Percentiles rank a stretch among this genome's conserved stretches.
These are phyloP conservation scores for Alnus rubra DNA, from an alignment of 306 rosid species.

Conservation along the genomic window DNA sequence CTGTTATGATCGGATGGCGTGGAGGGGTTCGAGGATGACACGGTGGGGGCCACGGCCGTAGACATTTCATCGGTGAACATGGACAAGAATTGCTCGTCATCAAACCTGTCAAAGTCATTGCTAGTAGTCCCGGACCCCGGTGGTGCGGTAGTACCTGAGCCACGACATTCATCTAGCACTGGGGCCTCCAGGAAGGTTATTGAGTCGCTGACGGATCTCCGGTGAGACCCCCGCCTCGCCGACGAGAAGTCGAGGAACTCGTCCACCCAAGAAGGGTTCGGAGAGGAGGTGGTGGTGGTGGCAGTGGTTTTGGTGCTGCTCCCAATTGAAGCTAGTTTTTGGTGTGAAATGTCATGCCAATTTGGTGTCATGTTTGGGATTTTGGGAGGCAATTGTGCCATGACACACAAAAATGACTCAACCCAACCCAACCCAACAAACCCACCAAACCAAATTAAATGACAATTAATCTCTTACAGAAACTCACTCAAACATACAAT, in stretches of 20 bases:
- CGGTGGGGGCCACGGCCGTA: slow-evolving; percentile 25
- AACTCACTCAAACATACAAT: slow-evolving; percentile 6
- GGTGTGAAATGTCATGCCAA: slow-evolving; percentile 68
- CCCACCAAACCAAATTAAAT: slow-evolving; percentile 12
- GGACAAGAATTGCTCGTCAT: slow-evolving; percentile 83
- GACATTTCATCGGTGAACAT: slow-evolving; percentile 72
- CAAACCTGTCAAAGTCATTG: slow-evolving; percentile 66
- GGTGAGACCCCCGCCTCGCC: slow-evolving; percentile 68
- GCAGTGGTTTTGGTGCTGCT: slow-evolving; percentile 20
- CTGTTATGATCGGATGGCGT: slow-evolving; percentile 80
- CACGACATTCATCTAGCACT: slow-evolving; percentile 53
- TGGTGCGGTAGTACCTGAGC: slow-evolving; percentile 5
- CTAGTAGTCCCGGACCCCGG: not conserved
- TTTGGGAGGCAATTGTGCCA: slow-evolving; percentile 97
- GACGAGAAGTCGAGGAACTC: slow-evolving; percentile 84
- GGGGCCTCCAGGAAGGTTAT: slow-evolving; percentile 66
- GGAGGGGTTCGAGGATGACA: slow-evolving; percentile 74
- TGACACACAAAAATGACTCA: slow-evolving; percentile 6
- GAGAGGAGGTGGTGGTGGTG: slow-evolving; percentile 8
- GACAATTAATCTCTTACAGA: slow-evolving; percentile 1
- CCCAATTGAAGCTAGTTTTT: slow-evolving; percentile 42
- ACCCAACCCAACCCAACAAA: not conserved
- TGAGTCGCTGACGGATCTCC: slow-evolving; percentile 78
- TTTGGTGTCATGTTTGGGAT: slow-evolving; percentile 67
- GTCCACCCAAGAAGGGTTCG: slow-evolving; percentile 80